A percentile compares a stretch with the other conserved stretches of the same genome.
Conservation (phyloP, 306 rosid species). For the Hippophae tibetana region DNA sequence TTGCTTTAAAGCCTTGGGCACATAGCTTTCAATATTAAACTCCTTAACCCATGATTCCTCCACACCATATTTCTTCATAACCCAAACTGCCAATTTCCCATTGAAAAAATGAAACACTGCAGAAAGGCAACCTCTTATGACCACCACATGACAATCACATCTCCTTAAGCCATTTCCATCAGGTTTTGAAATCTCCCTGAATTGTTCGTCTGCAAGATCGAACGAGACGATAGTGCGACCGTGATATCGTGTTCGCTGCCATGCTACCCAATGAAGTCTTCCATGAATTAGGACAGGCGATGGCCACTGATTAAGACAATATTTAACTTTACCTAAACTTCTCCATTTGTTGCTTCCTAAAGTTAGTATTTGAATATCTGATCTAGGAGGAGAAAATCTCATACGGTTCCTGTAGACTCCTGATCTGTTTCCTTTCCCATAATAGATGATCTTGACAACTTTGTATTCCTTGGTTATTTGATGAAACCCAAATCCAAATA, state of each 20-base stretch:
- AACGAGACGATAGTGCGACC: conserved; percentile 30
- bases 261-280: conserved; percentile 40
- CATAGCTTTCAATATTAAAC: conserved; percentile 16
- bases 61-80: conserved; percentile 32
- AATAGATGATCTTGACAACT: conserved; percentile 24
- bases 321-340: conserved; percentile 19
- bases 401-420: neutral
- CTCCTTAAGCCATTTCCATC: conserved; percentile 9
- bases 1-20: conserved; percentile 23
- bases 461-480: conserved; percentile 26
- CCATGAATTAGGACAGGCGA: conserved; percentile 29
- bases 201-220: conserved; percentile 31
- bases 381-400: neutral
- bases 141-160: conserved; percentile 24
- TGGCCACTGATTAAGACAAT: conserved; percentile 24
- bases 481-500: conserved; percentile 33
- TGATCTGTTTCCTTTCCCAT: neutral
- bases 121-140: conserved; percentile 28
- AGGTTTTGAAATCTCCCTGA: conserved; percentile 27
- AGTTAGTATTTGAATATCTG: conserved; percentile 25
- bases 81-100: conserved; percentile 40
- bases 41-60: conserved; percentile 31
- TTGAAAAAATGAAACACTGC: conserved; percentile 19
- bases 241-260: conserved; percentile 9
- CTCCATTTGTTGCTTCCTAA: conserved; percentile 35